These are phyloP conservation scores for Gracilaria vermiculophylla DNA, from an alignment of 23 red algal species.

Conservation along the genomic window DNA sequence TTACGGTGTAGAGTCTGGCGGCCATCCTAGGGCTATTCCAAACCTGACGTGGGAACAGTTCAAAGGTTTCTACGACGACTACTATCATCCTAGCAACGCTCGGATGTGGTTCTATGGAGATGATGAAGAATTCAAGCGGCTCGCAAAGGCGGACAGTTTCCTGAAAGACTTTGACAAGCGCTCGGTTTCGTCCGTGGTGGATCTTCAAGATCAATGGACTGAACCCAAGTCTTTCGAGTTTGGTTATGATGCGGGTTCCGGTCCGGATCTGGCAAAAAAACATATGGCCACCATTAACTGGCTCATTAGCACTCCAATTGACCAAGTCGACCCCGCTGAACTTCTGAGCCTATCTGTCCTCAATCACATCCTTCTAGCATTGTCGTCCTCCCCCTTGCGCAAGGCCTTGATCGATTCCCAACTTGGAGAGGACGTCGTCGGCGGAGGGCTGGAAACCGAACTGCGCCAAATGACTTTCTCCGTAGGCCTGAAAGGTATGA, in stretches of 20 bases:
- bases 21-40: constrained; percentile 89
- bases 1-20: constrained; percentile 96
- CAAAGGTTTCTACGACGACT: constrained; percentile 82
- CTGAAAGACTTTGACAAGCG: constrained; percentile 64
- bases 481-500: constrained; percentile 94
- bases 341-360: constrained; percentile 67
- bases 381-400: constrained; percentile 78
- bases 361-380: constrained; percentile 79
- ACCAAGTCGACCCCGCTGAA: constrained; percentile 59
- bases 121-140: constrained; percentile 87
- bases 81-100: constrained; percentile 94
- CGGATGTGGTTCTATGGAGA: constrained; percentile 98
- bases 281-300: constrained; percentile 97
- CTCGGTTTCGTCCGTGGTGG: constrained; percentile 43
- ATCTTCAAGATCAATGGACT: constrained; percentile 71
- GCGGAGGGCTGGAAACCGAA: constrained; percentile 87
- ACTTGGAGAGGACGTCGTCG: constrained; percentile 95
- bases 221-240: constrained; percentile 69
- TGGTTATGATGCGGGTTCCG: constrained; percentile 78
- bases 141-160: constrained; percentile 80
- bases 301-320: constrained; percentile 63
- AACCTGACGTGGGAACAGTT: constrained; percentile 94
- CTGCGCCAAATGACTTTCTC: constrained; percentile 87
- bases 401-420: constrained; percentile 91
- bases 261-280: constrained; percentile 68